Base-by-base conservation (phyloP, 2,329 filamentous ascomycete genomes). In the Scedosporium minutisporum region DNA sequence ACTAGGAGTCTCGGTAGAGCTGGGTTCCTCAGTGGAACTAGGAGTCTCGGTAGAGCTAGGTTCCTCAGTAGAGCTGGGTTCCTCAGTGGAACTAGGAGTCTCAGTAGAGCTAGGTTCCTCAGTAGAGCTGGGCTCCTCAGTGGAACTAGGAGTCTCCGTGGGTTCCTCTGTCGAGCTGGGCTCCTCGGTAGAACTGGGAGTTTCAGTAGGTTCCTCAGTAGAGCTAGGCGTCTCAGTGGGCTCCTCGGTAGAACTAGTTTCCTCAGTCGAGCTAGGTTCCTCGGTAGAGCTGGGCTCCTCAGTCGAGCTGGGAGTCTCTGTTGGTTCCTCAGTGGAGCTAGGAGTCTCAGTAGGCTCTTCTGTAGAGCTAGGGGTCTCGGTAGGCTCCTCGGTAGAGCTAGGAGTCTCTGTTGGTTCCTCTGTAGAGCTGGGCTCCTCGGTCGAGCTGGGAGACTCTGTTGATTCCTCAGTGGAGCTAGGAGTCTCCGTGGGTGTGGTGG, bases 321-420 rank as follows among this genome's bases (percentile, higher is more conserved):
- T 59, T 53, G 33, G 55, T 23, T 29, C 53, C 3, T 38, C 58
- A 7, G 55, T 46, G 2, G 44, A 21, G 44, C 44, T 58, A 27
- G 44, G 58, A 27, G 60, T 38, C 12, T 62, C 33, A 44, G 62
- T 46, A n/a, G n/a, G n/a, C n/a, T n/a, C n/a, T n/a, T n/a, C n/a
- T n/a, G n/a, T n/a, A n/a, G n/a, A n/a, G n/a, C n/a, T n/a, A n/a
- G n/a, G 12, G 42, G n/a, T 12, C 42, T 44, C 12, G 42, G 42
- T 44, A 44, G 42, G n/a, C 12, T 12, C 3, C 42, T 44, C 42
- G n/a, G 29, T 3, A 44, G 25, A 41, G 65, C 66, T 2, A 63
- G 51, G 3, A 67, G 33, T 6, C 66, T 66, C 1, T n/a, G n/a
- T n/a, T n/a, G n/a, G n/a, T n/a, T n/a, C n/a, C 33, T 38, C 33